phyloP scores from a whole-genome alignment of 352 stramenopile genomes.

The Phytophthora palmivora region DNA sequence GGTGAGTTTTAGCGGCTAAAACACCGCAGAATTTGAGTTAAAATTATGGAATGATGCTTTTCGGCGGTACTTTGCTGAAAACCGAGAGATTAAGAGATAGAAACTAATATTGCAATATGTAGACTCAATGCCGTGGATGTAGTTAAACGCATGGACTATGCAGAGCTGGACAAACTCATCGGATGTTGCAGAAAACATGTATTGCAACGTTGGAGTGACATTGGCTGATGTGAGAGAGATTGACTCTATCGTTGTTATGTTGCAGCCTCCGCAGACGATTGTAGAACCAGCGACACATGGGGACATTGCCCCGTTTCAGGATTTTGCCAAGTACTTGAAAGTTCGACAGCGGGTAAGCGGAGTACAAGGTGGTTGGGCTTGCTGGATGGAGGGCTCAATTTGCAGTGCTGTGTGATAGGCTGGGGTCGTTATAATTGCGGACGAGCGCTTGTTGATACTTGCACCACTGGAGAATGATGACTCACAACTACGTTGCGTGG shows the following conservation, averaged over 20 bases:
- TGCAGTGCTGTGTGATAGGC: constrained; percentile 40
- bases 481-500: constrained; percentile 55
- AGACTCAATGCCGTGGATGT: constrained; percentile 60
- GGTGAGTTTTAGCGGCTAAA: constrained; percentile 39
- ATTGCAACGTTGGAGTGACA: constrained; percentile 4
- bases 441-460: constrained; percentile 59
- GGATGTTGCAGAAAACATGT: constrained; percentile 59
- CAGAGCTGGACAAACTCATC: constrained; percentile 67
- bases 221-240: neutral
- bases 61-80: constrained; percentile 14
- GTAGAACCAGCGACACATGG: constrained; percentile 36
- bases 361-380: neutral
- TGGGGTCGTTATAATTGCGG: constrained; percentile 57
- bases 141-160: constrained; percentile 64
- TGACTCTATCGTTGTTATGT: neutral
- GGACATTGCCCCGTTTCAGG: constrained; percentile 43
- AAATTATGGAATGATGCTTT: neutral
- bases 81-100: neutral
- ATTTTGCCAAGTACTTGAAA: constrained; percentile 63
- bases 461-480: constrained; percentile 51
- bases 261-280: constrained; percentile 63
- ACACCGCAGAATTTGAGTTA: neutral
- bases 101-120: neutral
- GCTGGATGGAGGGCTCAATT: neutral
- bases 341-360: constrained; percentile 53